phyloP scores from a whole-genome alignment of 2,329 filamentous ascomycete species.

The Fusarium humuli region DNA sequence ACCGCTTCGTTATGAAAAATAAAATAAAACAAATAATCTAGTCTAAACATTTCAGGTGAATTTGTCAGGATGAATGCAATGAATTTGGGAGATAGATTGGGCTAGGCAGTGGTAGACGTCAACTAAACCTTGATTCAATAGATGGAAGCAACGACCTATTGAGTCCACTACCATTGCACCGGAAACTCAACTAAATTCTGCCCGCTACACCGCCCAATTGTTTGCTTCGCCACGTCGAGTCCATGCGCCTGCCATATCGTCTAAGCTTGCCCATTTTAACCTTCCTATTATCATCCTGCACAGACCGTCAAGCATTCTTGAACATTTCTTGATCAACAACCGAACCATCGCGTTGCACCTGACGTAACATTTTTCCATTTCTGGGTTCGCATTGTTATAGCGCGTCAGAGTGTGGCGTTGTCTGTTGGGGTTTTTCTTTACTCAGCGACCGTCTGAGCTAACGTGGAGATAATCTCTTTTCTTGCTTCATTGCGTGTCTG shows the following conservation, averaged over 20 bases:
- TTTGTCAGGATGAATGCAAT: background rate
- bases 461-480: slow-evolving; percentile 17
- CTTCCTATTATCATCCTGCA: slow-evolving; percentile 28
- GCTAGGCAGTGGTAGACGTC: background rate
- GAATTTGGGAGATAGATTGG: background rate
- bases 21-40: background rate
- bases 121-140: background rate
- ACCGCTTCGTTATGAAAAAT: background rate
- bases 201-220: slow-evolving; percentile 48
- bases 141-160: background rate
- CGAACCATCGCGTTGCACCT: slow-evolving; percentile 17
- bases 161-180: background rate
- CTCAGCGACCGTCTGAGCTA: slow-evolving; percentile 16
- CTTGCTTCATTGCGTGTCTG: slow-evolving; percentile 16
- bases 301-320: slow-evolving; percentile 26
- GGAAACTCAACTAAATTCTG: slow-evolving; percentile 19
- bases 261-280: slow-evolving; percentile 1
- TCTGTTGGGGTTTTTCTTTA: slow-evolving; percentile 26
- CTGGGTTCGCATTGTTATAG: slow-evolving; percentile 10
- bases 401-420: slow-evolving; percentile 23
- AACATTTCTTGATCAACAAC: slow-evolving; percentile 28
- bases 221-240: slow-evolving; percentile 25
- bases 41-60: background rate
- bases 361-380: slow-evolving; percentile 14
- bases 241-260: slow-evolving; percentile 4